Evolutionary conservation across 2,329 filamentous ascomycete species (phyloP).

Genomic region (Botrytis aclada): DNA sequence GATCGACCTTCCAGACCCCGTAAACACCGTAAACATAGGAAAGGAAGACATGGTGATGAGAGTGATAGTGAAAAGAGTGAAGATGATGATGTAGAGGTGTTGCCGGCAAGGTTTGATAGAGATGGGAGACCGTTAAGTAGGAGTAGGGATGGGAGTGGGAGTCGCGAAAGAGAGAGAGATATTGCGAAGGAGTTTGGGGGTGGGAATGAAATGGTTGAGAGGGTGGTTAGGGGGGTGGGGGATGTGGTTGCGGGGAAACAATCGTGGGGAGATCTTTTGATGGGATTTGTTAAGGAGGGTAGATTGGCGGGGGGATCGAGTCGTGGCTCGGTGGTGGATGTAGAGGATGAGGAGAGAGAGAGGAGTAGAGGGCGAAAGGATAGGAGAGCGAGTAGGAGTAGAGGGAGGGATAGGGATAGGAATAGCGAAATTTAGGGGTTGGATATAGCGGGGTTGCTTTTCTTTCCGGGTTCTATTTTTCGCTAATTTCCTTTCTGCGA

Average conservation of each 20-base stretch:
- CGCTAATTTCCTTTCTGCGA: neutral
- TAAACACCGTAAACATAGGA: slow-evolving; percentile 27
- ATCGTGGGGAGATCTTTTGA: slow-evolving; percentile 35
- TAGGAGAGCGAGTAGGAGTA: neutral
- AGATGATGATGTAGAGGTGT: slow-evolving; percentile 29
- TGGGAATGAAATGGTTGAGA: slow-evolving; percentile 35
- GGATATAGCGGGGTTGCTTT: neutral
- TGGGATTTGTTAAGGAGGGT: slow-evolving; percentile 29
- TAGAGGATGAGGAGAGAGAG: neutral
- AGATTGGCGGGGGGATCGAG: neutral
- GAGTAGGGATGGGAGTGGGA: neutral
- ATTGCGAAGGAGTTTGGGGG: slow-evolving; percentile 18
- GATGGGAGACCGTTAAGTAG: slow-evolving; percentile 27
- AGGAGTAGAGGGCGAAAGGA: neutral
- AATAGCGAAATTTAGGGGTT: neutral
- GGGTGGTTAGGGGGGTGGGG: slow-evolving; percentile 28
- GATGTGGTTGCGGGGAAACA: slow-evolving; percentile 35
- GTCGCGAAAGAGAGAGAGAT: neutral
- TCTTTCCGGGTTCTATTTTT: neutral
- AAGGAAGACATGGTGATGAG: slow-evolving; percentile 21
- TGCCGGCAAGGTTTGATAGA: slow-evolving; percentile 36
- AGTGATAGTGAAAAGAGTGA: slow-evolving; percentile 20
- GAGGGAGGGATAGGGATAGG: slow-evolving; percentile 5
- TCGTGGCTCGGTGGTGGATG: neutral
- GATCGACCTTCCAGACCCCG: slow-evolving; percentile 29